Conservation (phyloP, 2,329 filamentous ascomycete genomes). For the Drechslerella coelobrocha region DNA sequence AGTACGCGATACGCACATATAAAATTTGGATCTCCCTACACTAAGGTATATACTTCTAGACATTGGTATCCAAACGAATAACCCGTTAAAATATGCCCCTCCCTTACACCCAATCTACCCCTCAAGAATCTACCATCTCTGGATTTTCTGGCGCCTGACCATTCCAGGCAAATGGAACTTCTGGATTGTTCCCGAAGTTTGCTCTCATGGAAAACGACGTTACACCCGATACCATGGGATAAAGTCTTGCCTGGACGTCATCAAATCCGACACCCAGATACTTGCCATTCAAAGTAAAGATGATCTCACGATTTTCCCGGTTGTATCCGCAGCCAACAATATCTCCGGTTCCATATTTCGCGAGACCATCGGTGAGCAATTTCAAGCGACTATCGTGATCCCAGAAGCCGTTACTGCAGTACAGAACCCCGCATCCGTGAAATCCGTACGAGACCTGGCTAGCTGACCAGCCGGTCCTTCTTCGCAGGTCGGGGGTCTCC, state of each 20-base stretch:
- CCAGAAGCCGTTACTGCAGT: background rate
- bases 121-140: background rate
- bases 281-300: conserved; percentile 33
- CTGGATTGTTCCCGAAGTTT: conserved; percentile 14
- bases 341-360: conserved; percentile 1
- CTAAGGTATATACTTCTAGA: too few relatives aligned
- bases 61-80: too few relatives aligned
- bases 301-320: conserved; percentile 13
- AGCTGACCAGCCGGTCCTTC: conserved; percentile 12
- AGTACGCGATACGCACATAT: too few relatives aligned
- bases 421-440: conserved; percentile 4
- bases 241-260: conserved; percentile 13
- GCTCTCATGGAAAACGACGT: background rate
- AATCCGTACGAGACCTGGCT: conserved; percentile 1
- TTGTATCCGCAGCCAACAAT: conserved; percentile 32
- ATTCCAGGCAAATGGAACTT: background rate
- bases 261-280: background rate
- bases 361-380: background rate
- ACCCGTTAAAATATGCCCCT: too few relatives aligned
- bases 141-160: background rate
- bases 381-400: background rate
- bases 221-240: conserved; percentile 16
- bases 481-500: conserved; percentile 5
- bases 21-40: too few relatives aligned
- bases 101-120: too few relatives aligned